Base-by-base conservation (phyloP, 306 rosid genomes). In the Crotalaria pallida region DNA sequence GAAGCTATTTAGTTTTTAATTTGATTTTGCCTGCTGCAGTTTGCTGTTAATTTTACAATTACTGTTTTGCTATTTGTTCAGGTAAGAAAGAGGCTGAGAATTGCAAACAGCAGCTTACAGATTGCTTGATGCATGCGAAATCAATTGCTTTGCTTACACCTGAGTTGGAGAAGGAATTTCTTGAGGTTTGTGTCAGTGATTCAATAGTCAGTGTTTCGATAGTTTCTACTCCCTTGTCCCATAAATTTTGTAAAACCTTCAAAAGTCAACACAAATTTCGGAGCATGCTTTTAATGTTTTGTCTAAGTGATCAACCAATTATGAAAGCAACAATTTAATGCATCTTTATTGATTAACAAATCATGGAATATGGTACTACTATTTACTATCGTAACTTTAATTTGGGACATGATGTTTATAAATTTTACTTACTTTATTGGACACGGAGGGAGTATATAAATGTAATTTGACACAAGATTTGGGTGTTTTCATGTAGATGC, bases 61-160 rank as follows among this genome's bases (percentile, higher is more conserved):
- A 9, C 58, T 31, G 2, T 63, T 63, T 56, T 23, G 36, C 56
- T 72, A 71, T 57, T 72, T 82, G n/a, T 80, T 66, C 75, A 90
- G 98, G 88, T 77, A 87, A 81, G 84, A 84, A 83, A 72, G 94
- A 74, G 74, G 80, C 74, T 7, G 92, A 82, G 72, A 72, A 72
- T 77, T 79, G 69, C 64, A 73, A 79, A 65, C 81, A 79, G 75
- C 81, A 80, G 75, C 96, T 93, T 24, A 62, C 69, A 50, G 83
- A 50, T 21, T 81, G 83, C 62, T 82, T 85, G 76, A 88, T 77
- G 77, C 53, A 61, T 67, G 98, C 98, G 10, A 91, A 90, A 66
- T 90, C 94, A 26, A 53, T 90, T 76, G 96, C 90, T 1, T 77
- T 57, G 27, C 82, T 93, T 73, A 93, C 98, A 50, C 82, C 92